phyloP scores from a whole-genome alignment of 2,329 filamentous ascomycete genomes.

The Penicillium sp. region DNA sequence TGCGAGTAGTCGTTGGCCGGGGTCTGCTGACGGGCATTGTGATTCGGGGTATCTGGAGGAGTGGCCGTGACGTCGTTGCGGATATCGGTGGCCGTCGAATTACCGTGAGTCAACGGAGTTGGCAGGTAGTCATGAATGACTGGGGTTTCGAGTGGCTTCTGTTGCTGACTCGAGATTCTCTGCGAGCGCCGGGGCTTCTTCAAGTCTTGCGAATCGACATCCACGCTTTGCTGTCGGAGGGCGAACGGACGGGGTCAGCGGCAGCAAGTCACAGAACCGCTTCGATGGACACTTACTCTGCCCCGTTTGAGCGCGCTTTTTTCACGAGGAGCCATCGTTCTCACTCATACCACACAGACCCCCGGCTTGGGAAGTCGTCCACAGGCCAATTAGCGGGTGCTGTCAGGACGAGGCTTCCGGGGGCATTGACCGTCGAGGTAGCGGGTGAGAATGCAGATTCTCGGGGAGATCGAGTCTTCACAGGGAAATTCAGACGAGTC shows the following conservation, averaged over 20 bases:
- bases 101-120: constrained; percentile 74
- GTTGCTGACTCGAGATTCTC: constrained; percentile 63
- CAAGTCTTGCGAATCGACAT: constrained; percentile 61
- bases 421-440: constrained; percentile 3
- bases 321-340: constrained; percentile 56
- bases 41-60: constrained; percentile 62
- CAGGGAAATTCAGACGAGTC: neutral
- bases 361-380: constrained; percentile 4
- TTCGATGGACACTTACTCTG: constrained; percentile 58
- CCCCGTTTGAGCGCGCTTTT: constrained; percentile 84
- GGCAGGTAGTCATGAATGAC: constrained; percentile 71
- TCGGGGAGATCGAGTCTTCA: neutral
- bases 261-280: constrained; percentile 19
- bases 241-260: constrained; percentile 26
- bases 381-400: constrained; percentile 20
- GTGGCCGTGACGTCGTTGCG: constrained; percentile 72
- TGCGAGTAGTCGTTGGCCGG: constrained; percentile 42
- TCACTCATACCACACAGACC: constrained; percentile 12
- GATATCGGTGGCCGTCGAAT: constrained; percentile 61
- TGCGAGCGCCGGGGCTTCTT: constrained; percentile 86
- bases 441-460: neutral
- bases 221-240: constrained; percentile 62
- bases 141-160: constrained; percentile 57
- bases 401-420: constrained; percentile 3
- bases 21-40: constrained; percentile 51